phyloP scores from a whole-genome alignment of 495 filamentous ascomycete genomes.

The Aspergillus olivimuriae region DNA sequence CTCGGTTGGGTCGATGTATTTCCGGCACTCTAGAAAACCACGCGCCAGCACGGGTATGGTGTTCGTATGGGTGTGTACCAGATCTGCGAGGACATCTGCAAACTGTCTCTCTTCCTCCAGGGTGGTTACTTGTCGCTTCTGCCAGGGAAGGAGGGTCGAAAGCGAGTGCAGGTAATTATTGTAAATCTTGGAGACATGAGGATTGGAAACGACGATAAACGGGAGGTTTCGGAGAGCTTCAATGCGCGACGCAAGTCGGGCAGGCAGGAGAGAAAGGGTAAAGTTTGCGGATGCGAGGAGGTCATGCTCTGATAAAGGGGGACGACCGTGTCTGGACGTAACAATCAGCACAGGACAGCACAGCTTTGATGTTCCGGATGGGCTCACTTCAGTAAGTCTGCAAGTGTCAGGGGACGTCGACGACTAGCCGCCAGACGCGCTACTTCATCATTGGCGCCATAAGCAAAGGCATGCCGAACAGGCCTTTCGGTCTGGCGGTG shows the following conservation, averaged over 20 bases:
- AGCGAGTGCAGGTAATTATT: conserved; percentile 91
- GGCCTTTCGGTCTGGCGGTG: conserved; percentile 15
- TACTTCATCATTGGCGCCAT: conserved; percentile 64
- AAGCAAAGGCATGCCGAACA: conserved; percentile 19
- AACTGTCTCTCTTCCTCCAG: conserved; percentile 86
- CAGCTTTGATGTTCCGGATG: background rate
- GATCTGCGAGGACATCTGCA: conserved; percentile 83
- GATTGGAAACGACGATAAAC: conserved; percentile 95
- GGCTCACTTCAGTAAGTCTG: conserved; percentile 77
- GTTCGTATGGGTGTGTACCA: conserved; percentile 87
- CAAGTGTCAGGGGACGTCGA: conserved; percentile 73
- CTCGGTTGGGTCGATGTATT: conserved; percentile 72
- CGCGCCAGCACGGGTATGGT: conserved; percentile 89
- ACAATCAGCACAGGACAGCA: conserved; percentile 1
- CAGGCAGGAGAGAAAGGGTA: conserved; percentile 84
- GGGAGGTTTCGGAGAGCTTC: conserved; percentile 88
- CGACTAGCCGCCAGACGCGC: conserved; percentile 69
- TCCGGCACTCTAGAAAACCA: conserved; percentile 85
- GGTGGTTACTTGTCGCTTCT: conserved; percentile 66
- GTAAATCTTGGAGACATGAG: conserved; percentile 86
- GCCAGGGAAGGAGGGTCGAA: conserved; percentile 80
- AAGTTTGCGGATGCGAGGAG: conserved; percentile 89
- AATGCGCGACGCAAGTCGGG: conserved; percentile 90
- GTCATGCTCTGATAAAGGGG: conserved; percentile 71
- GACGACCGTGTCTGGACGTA: conserved; percentile 69